Evolutionary conservation across 2,329 filamentous ascomycete species (phyloP), one percentile per base, ranked within the genome.

Genomic region (Colletotrichum sp.): DNA sequence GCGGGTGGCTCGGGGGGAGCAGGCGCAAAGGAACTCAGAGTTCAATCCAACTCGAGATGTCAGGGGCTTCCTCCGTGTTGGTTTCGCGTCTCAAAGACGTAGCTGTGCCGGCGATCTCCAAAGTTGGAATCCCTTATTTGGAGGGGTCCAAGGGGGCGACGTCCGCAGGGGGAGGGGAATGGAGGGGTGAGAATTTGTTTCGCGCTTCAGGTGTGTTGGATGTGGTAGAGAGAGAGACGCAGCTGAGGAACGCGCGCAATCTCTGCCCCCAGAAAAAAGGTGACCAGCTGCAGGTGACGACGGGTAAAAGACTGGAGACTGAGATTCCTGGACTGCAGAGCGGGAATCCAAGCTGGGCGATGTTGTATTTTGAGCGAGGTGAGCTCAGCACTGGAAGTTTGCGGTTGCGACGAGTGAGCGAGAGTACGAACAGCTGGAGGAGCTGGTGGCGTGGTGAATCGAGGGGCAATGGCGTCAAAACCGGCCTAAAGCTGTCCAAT

Each of bases 131-230:
- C 58, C 73, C 69, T 75, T 75, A 68, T 75, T 75, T 73, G 73
- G 73, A 73, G 69, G 69, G 73, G 73, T 68, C 43, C 70, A 73
- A 68, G 69, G 73, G 73, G 73, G 43, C 63, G 63, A 48, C 34
- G 38, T 43, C 59, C 38, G 62, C 73, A 76, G 71, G 74, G 26
- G 48, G 28, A 30, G 36, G 36, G 61, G 74, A 65, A 74, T 76
- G 64, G 70, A 74, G 74, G 74, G 71, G 71, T 66, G 74, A 69
- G 59, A 74, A 61, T 66, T 73, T 61, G 71, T 65, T 74, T 70
- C 74, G 74, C 64, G 71, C 71, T 74, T 76, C 74, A 76, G 71
- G 52, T 66, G 73, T 75, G 73, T 72, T 72, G 73, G 73, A 75
- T 52, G 43, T 52, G 43, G 43, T 52, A 52, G 43, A 52, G 43